Base-by-base conservation (phyloP, 345 rosid species). In the Pugionium cornutum region DNA sequence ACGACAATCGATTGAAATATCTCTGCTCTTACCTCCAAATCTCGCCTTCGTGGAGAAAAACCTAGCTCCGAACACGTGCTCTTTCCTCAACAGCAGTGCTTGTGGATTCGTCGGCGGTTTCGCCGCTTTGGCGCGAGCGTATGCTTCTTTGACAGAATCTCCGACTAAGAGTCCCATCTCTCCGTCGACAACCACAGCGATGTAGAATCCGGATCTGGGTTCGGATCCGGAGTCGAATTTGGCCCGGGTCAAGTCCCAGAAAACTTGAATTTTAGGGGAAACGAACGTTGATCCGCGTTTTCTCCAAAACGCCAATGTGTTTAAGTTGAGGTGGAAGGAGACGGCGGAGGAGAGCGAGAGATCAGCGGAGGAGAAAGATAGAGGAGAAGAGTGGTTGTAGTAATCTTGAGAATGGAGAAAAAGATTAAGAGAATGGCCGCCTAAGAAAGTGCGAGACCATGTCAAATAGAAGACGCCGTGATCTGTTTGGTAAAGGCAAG, bases 391-490 rank as follows among this genome's bases (percentile, higher is more conserved):
- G 73, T 69, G 34, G 49, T 57, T 69, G 51, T 75, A 75, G 79
- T 31, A 32, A 49, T 83, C 83, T 7, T 61, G 59, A 18, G 89
- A 84, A 75, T 82, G 87, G 80, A 84, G 95, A 49, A 80, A 70
- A 75, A 90, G 92, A 66, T 81, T 75, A 54, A 90, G 77, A n/a
- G 92, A 86, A 75, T 86, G 95, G 63, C 99, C 95, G 31, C 99
- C 96, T 50, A 88, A 66, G 71, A 87, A 80, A 53, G 79, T 76
- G 2, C 83, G 66, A 6, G 97, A 86, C 99, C 97, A 94, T 11
- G 97, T 88, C 8, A 94, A 81, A 45, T 92, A 85, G 68, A 90
- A 94, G 3, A 86, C 70, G 6, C 99, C 99, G 9, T 85, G 82
- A 42, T 73, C 80, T 34, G 97, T 90, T 53, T 84, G 80, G 86